phyloP scores from a whole-genome alignment of 1,139 yeast genomes.

The Pichia sp. region DNA sequence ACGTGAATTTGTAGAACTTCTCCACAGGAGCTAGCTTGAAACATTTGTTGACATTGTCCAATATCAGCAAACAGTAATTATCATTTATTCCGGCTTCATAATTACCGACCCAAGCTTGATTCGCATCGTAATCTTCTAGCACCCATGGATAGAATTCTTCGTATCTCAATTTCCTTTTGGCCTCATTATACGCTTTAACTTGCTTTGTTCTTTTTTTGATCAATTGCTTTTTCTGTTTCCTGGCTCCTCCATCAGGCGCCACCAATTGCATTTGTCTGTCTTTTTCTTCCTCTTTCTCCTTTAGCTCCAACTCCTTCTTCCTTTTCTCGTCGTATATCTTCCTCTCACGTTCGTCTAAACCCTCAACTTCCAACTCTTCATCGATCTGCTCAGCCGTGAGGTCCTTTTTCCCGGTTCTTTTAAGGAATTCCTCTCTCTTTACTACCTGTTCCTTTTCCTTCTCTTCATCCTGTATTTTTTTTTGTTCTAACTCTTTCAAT shows the following conservation, averaged over 20 bases:
- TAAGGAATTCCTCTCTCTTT: conserved; percentile 28
- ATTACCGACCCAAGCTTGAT: conserved; percentile 91
- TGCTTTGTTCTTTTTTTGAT: conserved; percentile 84
- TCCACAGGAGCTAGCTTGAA: conserved; percentile 95
- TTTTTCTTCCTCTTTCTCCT: conserved; percentile 26
- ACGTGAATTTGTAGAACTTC: conserved; percentile 88
- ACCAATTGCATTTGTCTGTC: conserved; percentile 61
- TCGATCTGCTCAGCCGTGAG: conserved; percentile 28
- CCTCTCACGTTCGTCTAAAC: conserved; percentile 30
- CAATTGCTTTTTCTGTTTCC: conserved; percentile 55
- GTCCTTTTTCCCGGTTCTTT: conserved; percentile 22
- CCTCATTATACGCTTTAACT: conserved; percentile 72
- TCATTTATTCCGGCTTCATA: conserved; percentile 89
- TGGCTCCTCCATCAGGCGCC: conserved; percentile 93
- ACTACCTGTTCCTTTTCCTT: conserved; percentile 32
- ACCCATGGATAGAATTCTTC: conserved; percentile 99
- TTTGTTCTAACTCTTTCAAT: conserved; percentile 55
- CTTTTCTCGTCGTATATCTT: conserved; percentile 28
- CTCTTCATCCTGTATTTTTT: conserved; percentile 39
- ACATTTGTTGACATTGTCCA: conserved; percentile 67
- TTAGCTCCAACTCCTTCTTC: conserved; percentile 32
- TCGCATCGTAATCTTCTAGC: conserved; percentile 90
- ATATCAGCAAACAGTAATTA: conserved; percentile 77
- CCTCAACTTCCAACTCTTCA: conserved; percentile 28
- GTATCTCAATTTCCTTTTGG: conserved; percentile 75